These are phyloP conservation scores for Penicillium arizonense DNA, from an alignment of 495 filamentous ascomycete species.

Conservation along the genomic window DNA sequence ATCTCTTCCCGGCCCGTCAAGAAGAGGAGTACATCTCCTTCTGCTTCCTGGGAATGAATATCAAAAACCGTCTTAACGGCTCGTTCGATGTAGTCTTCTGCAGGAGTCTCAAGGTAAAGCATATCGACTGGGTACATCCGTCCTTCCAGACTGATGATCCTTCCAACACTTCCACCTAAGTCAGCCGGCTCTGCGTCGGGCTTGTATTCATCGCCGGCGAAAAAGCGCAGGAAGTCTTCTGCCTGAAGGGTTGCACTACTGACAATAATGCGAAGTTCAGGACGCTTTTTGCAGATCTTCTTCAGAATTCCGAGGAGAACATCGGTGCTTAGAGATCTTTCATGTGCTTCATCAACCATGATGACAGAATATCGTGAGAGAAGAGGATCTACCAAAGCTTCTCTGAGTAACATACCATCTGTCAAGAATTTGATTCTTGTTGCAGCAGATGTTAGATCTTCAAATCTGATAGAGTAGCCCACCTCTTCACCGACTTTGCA, in stretches of 20 bases:
- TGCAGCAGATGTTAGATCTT: constrained; percentile 84
- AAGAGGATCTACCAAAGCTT: constrained; percentile 90
- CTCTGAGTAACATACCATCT: constrained; percentile 90
- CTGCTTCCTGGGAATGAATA: constrained; percentile 81
- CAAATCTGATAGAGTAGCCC: constrained; percentile 95
- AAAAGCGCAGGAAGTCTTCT: constrained; percentile 83
- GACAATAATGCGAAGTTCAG: constrained; percentile 84
- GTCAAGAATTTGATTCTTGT: constrained; percentile 96
- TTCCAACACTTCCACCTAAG: constrained; percentile 49
- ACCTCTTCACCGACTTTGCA: constrained; percentile 92
- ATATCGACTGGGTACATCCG: constrained; percentile 90
- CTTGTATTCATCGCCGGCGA: constrained; percentile 52
- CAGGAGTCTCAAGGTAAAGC: constrained; percentile 75
- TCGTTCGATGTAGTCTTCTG: constrained; percentile 86
- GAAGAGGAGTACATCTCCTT: constrained; percentile 90
- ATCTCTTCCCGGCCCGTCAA: constrained; percentile 95
- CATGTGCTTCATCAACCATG: constrained; percentile 98
- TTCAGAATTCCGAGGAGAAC: constrained; percentile 91
- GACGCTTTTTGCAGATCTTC: constrained; percentile 80
- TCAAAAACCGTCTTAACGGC: constrained; percentile 88
- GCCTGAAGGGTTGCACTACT: constrained; percentile 95
- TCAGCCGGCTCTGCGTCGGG: constrained; percentile 37
- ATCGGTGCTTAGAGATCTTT: constrained; percentile 91
- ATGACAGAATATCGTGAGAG: constrained; percentile 93
- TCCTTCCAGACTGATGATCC: constrained; percentile 87